Conservation (phyloP, 2,329 filamentous ascomycete species). For the Colletotrichum navitas region DNA sequence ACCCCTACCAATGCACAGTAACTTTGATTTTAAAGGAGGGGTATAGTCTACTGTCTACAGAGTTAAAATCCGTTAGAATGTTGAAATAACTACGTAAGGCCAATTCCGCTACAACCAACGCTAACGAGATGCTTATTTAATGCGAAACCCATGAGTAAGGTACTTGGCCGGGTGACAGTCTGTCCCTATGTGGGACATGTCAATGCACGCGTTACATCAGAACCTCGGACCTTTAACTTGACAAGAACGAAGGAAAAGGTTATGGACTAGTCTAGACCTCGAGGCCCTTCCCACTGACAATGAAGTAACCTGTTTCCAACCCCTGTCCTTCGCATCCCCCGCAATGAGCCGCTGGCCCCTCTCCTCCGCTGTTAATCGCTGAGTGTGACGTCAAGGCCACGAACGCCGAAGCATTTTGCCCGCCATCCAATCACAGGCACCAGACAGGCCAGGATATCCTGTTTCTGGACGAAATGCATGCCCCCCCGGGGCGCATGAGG, state of each 20-base stretch:
- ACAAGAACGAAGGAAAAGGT: background rate
- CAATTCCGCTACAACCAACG: background rate
- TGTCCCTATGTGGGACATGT: slow-evolving; percentile 19
- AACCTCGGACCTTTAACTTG: slow-evolving; percentile 17
- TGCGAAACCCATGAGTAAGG: background rate
- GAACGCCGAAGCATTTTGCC: slow-evolving; percentile 9
- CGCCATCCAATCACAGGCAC: slow-evolving; percentile 26
- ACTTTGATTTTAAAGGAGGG: no score
- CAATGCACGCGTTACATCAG: slow-evolving; percentile 41
- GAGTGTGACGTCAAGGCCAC: slow-evolving; percentile 40
- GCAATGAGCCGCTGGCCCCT: slow-evolving; percentile 22
- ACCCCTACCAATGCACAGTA: no score
- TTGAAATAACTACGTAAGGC: no score
- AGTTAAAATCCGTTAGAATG: no score
- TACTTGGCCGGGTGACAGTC: slow-evolving; percentile 8
- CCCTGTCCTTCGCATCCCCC: slow-evolving; percentile 33
- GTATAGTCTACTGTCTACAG: no score
- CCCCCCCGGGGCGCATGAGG: slow-evolving; percentile 1
- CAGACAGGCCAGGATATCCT: slow-evolving; percentile 24
- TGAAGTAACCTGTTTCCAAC: slow-evolving; percentile 39
- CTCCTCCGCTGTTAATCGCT: slow-evolving; percentile 17
- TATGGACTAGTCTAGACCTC: slow-evolving; percentile 30
- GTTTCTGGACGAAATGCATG: slow-evolving; percentile 34
- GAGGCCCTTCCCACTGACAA: background rate
- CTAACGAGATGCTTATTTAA: background rate